Evolutionary conservation across 2,329 filamentous ascomycete species (phyloP).

Genomic region (Metarhizium robertsii): DNA sequence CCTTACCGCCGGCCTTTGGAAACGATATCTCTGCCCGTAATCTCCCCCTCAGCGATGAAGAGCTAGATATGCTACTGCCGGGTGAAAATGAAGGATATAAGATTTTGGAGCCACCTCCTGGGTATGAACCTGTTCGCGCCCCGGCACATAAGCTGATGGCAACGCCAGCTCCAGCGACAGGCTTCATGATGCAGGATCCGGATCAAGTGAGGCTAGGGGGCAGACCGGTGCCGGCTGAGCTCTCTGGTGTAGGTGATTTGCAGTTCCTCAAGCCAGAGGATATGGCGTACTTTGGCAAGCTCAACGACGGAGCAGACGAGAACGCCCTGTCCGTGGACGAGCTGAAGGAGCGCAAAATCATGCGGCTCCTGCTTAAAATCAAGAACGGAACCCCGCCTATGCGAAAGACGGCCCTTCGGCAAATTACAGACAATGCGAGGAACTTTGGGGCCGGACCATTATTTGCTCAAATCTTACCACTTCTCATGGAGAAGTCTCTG

Average conservation of each 20-base stretch:
- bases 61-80: constrained; percentile 84
- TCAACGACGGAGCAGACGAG: constrained; percentile 90
- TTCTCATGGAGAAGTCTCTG: constrained; percentile 96
- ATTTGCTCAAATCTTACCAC: constrained; percentile 93
- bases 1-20: constrained; percentile 56
- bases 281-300: constrained; percentile 97
- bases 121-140: constrained; percentile 76
- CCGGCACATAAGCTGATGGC: constrained; percentile 66
- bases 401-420: constrained; percentile 94
- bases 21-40: constrained; percentile 68
- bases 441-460: constrained; percentile 90
- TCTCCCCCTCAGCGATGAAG: constrained; percentile 80
- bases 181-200: constrained; percentile 97
- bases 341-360: constrained; percentile 96
- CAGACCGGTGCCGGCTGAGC: constrained; percentile 89
- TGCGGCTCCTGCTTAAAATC: constrained; percentile 92
- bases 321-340: constrained; percentile 88
- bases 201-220: constrained; percentile 74
- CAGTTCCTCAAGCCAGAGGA: constrained; percentile 99
- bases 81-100: constrained; percentile 87
- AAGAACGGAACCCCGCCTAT: constrained; percentile 98
- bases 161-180: constrained; percentile 65
- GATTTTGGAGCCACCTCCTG: constrained; percentile 79
- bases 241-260: constrained; percentile 88
- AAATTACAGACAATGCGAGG: constrained; percentile 93